phyloP scores from a whole-genome alignment of 768 basidiomycete species.

The Suillus occidentalis region DNA sequence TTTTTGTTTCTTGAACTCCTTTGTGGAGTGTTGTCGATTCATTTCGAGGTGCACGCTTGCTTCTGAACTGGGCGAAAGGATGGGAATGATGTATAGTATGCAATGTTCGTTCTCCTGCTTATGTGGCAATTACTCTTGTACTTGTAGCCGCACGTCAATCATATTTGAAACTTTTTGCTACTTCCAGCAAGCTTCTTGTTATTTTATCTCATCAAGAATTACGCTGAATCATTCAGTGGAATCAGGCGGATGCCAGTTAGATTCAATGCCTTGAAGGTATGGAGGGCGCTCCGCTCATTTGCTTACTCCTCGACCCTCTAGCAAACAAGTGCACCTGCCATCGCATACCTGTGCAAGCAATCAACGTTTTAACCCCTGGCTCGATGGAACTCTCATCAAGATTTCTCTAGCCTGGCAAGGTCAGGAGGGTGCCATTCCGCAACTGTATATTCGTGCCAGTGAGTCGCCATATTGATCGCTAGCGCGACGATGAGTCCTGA shows the following conservation, averaged over 20 bases:
- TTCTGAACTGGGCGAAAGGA: too few relatives aligned
- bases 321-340: constrained; percentile 40
- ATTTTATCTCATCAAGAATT: neutral
- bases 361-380: too few relatives aligned
- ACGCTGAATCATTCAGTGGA: neutral
- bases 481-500: neutral
- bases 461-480: constrained; percentile 33
- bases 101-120: neutral
- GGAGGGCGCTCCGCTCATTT: too few relatives aligned
- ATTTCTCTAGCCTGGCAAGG: constrained; percentile 65
- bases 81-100: neutral
- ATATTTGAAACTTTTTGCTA: neutral
- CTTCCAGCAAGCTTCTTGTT: too few relatives aligned
- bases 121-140: neutral
- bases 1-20: constrained; percentile 10
- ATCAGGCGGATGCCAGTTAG: neutral
- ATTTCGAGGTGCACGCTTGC: neutral
- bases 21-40: constrained; percentile 1
- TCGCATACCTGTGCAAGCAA: constrained; percentile 48
- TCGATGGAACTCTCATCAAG: constrained; percentile 39
- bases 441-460: constrained; percentile 63
- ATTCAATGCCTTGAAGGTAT: neutral
- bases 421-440: constrained; percentile 64
- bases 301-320: neutral
- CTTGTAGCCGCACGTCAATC: neutral